phyloP scores from a whole-genome alignment of 164 flowering plant species.

The Nelumbo lutea region DNA sequence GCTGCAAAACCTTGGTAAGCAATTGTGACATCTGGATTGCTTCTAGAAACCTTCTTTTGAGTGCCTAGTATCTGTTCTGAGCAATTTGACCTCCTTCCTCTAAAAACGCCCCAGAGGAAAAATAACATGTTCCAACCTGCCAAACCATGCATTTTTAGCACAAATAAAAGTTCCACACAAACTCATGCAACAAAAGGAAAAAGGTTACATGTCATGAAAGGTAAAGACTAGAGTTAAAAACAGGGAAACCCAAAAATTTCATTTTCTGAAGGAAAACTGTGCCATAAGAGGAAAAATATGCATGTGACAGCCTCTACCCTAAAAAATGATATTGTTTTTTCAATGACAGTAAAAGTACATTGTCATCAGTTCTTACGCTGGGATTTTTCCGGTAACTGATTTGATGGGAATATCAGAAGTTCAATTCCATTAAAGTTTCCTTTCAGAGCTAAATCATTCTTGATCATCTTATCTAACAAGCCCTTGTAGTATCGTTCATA shows the following conservation, averaged over 20 bases:
- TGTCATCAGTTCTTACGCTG: conserved; percentile 60
- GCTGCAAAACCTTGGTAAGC: conserved; percentile 14
- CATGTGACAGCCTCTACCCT: too few relatives aligned
- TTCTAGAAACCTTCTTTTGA: conserved; percentile 21
- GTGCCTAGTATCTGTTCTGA: conserved; percentile 22
- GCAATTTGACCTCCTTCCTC: conserved; percentile 41
- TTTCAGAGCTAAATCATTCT: conserved; percentile 81
- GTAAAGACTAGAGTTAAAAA: background rate
- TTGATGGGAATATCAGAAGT: conserved; percentile 79
- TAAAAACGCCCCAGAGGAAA: conserved; percentile 91
- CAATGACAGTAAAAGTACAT: too few relatives aligned
- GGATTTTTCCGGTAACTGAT: conserved; percentile 66
- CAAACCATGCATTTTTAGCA: conserved; percentile 6
- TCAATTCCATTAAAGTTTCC: conserved; percentile 70
- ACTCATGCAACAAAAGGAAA: background rate
- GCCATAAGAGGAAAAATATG: too few relatives aligned
- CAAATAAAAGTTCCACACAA: background rate
- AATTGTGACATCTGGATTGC: conserved; percentile 16
- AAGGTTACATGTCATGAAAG: too few relatives aligned
- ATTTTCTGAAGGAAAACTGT: background rate
- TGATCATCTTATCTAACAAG: conserved; percentile 68
- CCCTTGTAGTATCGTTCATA: conserved; percentile 60
- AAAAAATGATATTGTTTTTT: too few relatives aligned
- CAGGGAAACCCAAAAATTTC: background rate
- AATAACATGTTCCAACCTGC: conserved; percentile 92